Evolutionary conservation across 768 basidiomycete species (phyloP), one percentile per base, ranked within the genome.

Genomic region (Tephrocybe rancida): DNA sequence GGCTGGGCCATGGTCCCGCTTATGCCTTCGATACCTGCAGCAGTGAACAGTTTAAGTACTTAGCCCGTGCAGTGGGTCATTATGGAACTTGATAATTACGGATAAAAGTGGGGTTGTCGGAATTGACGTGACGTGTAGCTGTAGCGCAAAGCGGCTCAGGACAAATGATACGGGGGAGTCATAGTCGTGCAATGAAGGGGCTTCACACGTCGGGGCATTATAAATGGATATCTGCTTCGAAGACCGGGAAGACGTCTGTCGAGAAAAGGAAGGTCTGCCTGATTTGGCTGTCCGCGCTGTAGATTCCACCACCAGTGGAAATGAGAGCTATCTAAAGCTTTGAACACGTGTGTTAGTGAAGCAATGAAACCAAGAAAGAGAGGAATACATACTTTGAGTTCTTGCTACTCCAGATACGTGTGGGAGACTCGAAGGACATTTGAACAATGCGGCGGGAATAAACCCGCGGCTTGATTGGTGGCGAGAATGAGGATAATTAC

Each of bases 101-200:
- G 56, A 55, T 50, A 41, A 27, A 59, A 56, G 50, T 54, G 57
- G 58, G 51, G 51, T 58, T 66, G 55, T 48, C 46, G 58, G 59
- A 44, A 55, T 56, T 70, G 71, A 73, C 71, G 70, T 74, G 73
- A 75, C 72, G 68, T 73, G 65, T 66, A 64, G 51, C 65, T 67
- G 60, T 58, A 64, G 67, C 27, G 25, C 46, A 46, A 38, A 47
- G 44, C 62, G 64, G 67, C 51, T 65, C 57, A 59, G 61, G 44
- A 44, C 38, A 50, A 46, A 39, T 19, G 50, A 54, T 42, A 47
- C 18, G 27, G 34, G 45, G 42, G 50, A 46, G 47, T 51, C 62
- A 61, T 62, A 42, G 44, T 55, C 34, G 46, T 21, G 44, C 37
- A 38, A 50, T 37, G 49, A 56, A 48, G 56, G 54, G 50, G 46